Conservation (phyloP, 768 basidiomycete genomes). For the Boletus patriciae region DNA sequence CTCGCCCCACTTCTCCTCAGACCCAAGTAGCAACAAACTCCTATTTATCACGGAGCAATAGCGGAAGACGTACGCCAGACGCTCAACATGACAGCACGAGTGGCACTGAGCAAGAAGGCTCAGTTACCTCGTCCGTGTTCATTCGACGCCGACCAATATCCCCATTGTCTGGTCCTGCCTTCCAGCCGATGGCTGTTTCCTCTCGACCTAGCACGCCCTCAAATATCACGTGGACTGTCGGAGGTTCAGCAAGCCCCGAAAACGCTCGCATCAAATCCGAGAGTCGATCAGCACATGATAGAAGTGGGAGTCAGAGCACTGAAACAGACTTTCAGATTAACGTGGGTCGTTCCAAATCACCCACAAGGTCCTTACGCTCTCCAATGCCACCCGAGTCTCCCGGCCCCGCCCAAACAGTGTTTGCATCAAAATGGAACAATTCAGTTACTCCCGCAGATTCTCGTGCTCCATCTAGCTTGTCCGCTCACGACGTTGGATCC, state of each 20-base stretch:
- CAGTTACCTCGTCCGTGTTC: constrained; percentile 52
- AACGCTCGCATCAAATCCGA: constrained; percentile 32
- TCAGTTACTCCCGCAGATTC: constrained; percentile 36
- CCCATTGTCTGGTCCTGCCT: constrained; percentile 60
- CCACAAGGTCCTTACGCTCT: constrained; percentile 51
- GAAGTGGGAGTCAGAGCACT: constrained; percentile 60
- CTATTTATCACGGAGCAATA: constrained; percentile 58
- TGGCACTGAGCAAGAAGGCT: constrained; percentile 41
- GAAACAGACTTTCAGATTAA: constrained; percentile 27
- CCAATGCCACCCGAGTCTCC: constrained; percentile 64
- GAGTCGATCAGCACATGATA: constrained; percentile 42
- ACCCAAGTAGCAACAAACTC: constrained; percentile 38
- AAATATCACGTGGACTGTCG: constrained; percentile 67
- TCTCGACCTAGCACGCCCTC: constrained; percentile 63
- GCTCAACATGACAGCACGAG: constrained; percentile 39
- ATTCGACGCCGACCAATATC: constrained; percentile 68
- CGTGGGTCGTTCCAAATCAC: constrained; percentile 42
- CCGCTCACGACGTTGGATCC: constrained; percentile 50
- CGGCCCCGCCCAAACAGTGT: constrained; percentile 37
- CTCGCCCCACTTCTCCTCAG: constrained; percentile 49
- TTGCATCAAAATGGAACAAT: constrained; percentile 29
- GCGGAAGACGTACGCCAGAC: constrained; percentile 68
- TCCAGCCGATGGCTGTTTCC: constrained; percentile 58
- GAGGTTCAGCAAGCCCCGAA: constrained; percentile 34
- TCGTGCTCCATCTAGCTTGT: constrained; percentile 48